Base-by-base conservation (phyloP, 2,329 filamentous ascomycete species). In the Ophiostoma novo-ulmi region DNA sequence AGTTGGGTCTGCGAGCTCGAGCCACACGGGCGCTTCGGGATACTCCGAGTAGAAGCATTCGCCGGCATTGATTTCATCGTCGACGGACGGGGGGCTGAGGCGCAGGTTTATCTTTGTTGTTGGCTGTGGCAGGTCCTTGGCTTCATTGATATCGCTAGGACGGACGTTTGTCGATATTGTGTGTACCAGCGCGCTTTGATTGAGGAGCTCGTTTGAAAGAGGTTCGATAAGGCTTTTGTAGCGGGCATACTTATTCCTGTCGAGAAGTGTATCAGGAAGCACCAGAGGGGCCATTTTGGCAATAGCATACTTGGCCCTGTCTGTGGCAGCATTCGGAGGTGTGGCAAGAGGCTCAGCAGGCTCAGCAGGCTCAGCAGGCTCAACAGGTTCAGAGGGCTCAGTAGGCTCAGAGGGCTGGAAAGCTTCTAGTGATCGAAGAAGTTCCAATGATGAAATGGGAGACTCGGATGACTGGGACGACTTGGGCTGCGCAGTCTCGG, bases 1-100 rank as follows among this genome's bases (percentile, higher is more conserved):
- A 17, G 67, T 70, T 11, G 76, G 76, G 11, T 77, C 76, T 31
- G 70, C 69, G 11, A 71, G 70, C 66, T 75, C 72, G 13, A 10
- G n/a, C 76, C 76, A 77, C 20, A 77, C 35, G 3, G 36, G 63
- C 4, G 36, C 0, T 3, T 74, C 74, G 0, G 74, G 55, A 1
- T 63, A 26, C 10, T 14, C 22, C 22, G 39, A 44, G 8, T 13
- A 13, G 39, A 17, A 11, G 39, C 39, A 17, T 44, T 44, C 10
- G 1, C 13, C 13, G 41, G 13, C 13, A 13, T 13, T 5, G 11
- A 44, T 44, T 13, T 44, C 41, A 1, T 13, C 4, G 13, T 44
- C 13, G 41, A 44, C 17, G 41, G 44, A 58, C 8, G n/a, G n/a
- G 17, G 44, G 52, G 52, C 13, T 58, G 52, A 26, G 1, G 52